Percentiles rank a stretch among this genome's conserved stretches.
These are phyloP conservation scores for Nicotiana noctiflora DNA, from an alignment of 257 asterid genomes.

Conservation along the genomic window DNA sequence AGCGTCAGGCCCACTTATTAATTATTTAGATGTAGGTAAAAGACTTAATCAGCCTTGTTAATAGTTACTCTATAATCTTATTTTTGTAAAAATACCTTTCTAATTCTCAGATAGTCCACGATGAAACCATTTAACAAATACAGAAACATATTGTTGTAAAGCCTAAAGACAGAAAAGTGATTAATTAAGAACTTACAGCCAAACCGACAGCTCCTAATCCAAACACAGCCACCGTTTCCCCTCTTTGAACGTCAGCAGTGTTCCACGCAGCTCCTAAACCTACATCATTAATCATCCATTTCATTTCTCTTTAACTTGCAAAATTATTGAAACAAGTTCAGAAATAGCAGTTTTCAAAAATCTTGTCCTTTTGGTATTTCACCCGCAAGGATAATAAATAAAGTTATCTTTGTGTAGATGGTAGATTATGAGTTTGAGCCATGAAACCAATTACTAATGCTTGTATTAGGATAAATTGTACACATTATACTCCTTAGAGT, in stretches of 20 bases:
- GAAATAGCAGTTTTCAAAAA: not conserved
- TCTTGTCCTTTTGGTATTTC: not conserved
- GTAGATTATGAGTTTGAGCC: too few relatives aligned
- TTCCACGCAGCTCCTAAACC: slow-evolving; percentile 97
- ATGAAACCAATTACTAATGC: accelerated
- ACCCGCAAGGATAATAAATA: too few relatives aligned
- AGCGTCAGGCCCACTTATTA: not conserved
- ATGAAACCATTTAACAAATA: not conserved
- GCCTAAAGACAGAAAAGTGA: not conserved
- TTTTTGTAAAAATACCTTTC: not conserved
- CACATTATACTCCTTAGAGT: too few relatives aligned
- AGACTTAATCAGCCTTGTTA: not conserved
- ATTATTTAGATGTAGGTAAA: not conserved
- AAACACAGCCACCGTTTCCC: slow-evolving; percentile 74
- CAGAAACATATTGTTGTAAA: not conserved
- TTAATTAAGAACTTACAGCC: slow-evolving; percentile 40
- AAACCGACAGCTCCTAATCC: slow-evolving; percentile 92
- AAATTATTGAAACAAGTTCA: not conserved
- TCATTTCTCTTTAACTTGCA: not conserved
- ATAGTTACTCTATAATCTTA: not conserved
- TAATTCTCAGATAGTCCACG: too few relatives aligned
- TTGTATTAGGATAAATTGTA: too few relatives aligned
- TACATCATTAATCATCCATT: slow-evolving; percentile 6
- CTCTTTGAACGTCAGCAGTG: slow-evolving; percentile 66
- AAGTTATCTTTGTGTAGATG: too few relatives aligned